Evolutionary conservation across 2,329 filamentous ascomycete species (phyloP).

Genomic region (Cadophora luteo-olivacea): DNA sequence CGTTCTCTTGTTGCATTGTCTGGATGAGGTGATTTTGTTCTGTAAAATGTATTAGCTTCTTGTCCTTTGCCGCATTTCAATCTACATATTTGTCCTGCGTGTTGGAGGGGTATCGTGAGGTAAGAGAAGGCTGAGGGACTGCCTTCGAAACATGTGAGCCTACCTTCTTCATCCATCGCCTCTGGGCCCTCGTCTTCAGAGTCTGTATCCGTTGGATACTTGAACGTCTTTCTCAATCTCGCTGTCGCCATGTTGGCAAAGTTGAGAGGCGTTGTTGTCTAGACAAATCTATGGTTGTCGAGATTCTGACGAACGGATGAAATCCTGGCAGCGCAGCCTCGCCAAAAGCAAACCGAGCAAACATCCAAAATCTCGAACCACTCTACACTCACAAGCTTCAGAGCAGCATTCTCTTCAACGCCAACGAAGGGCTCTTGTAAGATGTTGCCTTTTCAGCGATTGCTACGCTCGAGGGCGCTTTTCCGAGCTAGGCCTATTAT

Average conservation of each 20-base stretch:
- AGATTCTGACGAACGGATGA: background rate
- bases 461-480: constrained; percentile 38
- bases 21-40: constrained; percentile 71
- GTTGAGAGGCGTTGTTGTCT: constrained; percentile 32
- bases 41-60: constrained; percentile 42
- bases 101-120: background rate
- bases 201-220: constrained; percentile 70
- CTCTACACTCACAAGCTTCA: constrained; percentile 11
- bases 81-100: background rate
- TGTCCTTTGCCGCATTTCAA: background rate
- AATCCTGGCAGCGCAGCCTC: constrained; percentile 22
- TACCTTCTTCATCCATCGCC: constrained; percentile 79
- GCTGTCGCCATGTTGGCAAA: constrained; percentile 48
- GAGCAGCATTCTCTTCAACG: background rate
- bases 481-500: constrained; percentile 28
- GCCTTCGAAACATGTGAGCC: background rate
- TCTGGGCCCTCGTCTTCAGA: constrained; percentile 59
- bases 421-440: background rate
- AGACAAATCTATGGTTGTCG: background rate
- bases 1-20: constrained; percentile 61
- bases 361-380: constrained; percentile 23
- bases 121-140: constrained; percentile 15
- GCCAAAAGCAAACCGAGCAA: constrained; percentile 32
- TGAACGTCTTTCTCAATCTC: constrained; percentile 78
- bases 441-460: constrained; percentile 44